Evolutionary conservation across 441 rosid genomes (phyloP), one percentile per base, ranked within the genome.

Genomic region (Aquilaria agallochum): DNA sequence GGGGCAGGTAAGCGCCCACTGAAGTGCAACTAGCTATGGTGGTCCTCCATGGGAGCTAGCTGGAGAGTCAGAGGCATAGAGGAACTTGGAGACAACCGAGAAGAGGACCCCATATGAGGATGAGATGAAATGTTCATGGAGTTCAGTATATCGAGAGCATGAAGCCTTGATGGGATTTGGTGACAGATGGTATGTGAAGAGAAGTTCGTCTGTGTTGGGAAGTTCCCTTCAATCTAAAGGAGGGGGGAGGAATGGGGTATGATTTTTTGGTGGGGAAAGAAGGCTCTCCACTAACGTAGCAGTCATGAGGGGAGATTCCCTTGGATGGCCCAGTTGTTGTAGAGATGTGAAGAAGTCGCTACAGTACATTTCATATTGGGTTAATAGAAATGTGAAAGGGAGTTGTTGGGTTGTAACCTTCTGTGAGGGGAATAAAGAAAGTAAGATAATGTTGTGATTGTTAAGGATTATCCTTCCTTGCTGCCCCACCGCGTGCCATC

Each of bases 401-500:
- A 12, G 55, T 11, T 47, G 50, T 11, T 45, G n/a, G 9, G 51
- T 49, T 49, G 13, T 49, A 14, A 14, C 30, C 27, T 34, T 13
- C 44, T 61, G 53, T 64, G 64, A 57, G 40, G 46, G 60, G 44
- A 68, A 56, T 59, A n/a, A 53, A 48, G 13, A 36, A 2, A 36
- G 42, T 4, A 36, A 36, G 42, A 36, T 36, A 36, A 36, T 36
- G 7, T 36, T 36, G 42, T 45, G 47, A 47, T 46, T 56, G 50
- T 54, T 8, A 36, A 60, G 61, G 68, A 72, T 66, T 34, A 50
- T 31, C 54, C 40, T 36, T 2, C 6, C 7, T 36, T 36, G 42
- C 42, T 49, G 53, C 69, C 75, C 80, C 59, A 58, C 69, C 78
- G 67, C 66, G 72, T 70, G 63, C 64, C 0, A 46, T 46, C 32